Base-by-base conservation (phyloP, 2,329 filamentous ascomycete genomes). In the Geosmithia flava region DNA sequence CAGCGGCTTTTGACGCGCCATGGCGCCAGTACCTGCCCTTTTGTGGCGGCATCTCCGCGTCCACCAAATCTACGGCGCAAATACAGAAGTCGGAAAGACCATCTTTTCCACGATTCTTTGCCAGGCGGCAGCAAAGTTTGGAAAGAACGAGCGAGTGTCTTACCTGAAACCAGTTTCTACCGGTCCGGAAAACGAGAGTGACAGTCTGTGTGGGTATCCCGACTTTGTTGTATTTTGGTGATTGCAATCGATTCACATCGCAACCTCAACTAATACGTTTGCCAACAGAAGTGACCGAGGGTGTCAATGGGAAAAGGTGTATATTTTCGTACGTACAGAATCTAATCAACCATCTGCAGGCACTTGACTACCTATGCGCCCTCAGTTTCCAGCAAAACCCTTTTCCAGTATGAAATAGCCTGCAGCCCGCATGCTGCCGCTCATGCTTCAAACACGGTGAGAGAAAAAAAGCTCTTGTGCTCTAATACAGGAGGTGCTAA, bases 91-190 rank as follows among this genome's bases (percentile, higher is more conserved):
- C 23, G 87, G 87, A 53, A 94, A 94, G 69, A 94, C 87, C 0
- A 78, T 94, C 30, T 75, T 89, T 50, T 83, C 84, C 2, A 88
- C 85, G 0, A 64, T 88, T 13, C 69, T 94, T 3, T 84, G 80
- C 61, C 80, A 77, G 52, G 75, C 82, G 8, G 73, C 81, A 16
- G 67, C 65, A 39, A 68, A 65, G 23, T 64, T 66, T 40, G 68
- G 69, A 53, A 61, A 62, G 7, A 57, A 66, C 19, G 71, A 75
- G 44, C 64, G 66, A 19, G 73, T 81, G 1, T 71, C 75, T 11
- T 94, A 86, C 61, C 60, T 94, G 48, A 94, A 94, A 62, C 87
- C 87, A 0, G 81, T 94, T 2, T 91, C 86, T 2, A 93, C 87
- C 0, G 88, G 87, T 1, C 74, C 83, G 7, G 59, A 68, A 10